Evolutionary conservation across 2,329 filamentous ascomycete genomes (phyloP).

Genomic region (Aureobasidium mangrovei): DNA sequence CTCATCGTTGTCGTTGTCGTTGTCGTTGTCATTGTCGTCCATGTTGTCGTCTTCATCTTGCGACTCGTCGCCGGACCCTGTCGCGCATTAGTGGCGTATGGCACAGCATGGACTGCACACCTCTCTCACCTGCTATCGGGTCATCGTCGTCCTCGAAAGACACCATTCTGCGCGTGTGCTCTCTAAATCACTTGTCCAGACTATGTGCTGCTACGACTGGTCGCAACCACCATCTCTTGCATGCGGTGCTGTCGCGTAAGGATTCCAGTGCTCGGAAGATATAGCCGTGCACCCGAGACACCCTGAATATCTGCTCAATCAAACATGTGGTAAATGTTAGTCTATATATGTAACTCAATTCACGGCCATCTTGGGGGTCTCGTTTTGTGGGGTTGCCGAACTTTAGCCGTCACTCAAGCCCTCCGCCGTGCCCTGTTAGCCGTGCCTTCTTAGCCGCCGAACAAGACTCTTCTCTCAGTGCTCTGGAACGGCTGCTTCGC

Average conservation of each 20-base stretch:
- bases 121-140: conserved; percentile 19
- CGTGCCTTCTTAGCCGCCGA: no score
- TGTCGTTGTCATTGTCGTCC: conserved; percentile 32
- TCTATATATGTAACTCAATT: no score
- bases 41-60: conserved; percentile 38
- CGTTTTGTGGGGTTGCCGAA: not conserved
- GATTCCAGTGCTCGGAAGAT: no score
- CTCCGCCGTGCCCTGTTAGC: no score
- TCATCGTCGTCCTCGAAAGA: conserved; percentile 41
- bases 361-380: not conserved
- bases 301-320: no score
- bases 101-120: no score
- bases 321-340: no score
- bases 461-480: no score
- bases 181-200: not conserved
- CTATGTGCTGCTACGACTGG: conserved; percentile 34
- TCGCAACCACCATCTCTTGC: conserved; percentile 10
- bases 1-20: conserved; percentile 25
- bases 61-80: conserved; percentile 31
- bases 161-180: conserved; percentile 22
- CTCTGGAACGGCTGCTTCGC: no score
- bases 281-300: no score
- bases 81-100: not conserved
- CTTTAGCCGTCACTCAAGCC: not conserved
- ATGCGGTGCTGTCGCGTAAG: not conserved